Conservation (phyloP, 495 filamentous ascomycete genomes). For the Patellaria atrata region DNA sequence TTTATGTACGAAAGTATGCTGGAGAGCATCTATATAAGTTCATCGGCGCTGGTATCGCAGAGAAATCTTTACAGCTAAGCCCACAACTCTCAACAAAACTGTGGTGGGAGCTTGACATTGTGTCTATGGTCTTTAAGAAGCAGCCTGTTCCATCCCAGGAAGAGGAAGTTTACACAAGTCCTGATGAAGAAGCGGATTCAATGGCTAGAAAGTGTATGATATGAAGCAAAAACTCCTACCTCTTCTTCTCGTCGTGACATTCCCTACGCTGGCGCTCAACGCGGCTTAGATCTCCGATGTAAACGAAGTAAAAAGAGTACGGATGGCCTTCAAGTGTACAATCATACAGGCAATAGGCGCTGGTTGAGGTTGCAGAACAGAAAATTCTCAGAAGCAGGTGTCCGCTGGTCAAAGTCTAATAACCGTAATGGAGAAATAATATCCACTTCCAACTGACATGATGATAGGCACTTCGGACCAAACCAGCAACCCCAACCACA, state of each 20-base stretch:
- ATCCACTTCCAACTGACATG: constrained; percentile 9
- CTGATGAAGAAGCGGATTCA: constrained; percentile 77
- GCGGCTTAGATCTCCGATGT: too few species aligned
- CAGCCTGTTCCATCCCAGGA: too few species aligned
- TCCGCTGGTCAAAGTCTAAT: too few species aligned
- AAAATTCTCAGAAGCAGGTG: too few species aligned
- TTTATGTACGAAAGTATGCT: constrained; percentile 18
- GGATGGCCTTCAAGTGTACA: too few species aligned
- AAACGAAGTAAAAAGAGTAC: too few species aligned
- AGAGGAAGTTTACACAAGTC: too few species aligned
- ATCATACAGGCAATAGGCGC: too few species aligned
- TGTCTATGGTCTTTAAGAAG: constrained; percentile 46
- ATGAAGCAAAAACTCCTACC: too few species aligned
- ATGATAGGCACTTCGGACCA: constrained; percentile 57
- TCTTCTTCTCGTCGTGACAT: constrained; percentile 1
- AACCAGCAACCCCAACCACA: constrained; percentile 56
- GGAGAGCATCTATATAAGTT: constrained; percentile 26
- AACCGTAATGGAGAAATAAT: too few species aligned
- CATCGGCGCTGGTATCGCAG: constrained; percentile 38
- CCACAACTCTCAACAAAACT: constrained; percentile 56
- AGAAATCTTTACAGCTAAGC: constrained; percentile 34
- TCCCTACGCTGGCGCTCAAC: too few species aligned
- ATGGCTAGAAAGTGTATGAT: constrained; percentile 71
- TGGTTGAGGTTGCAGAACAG: too few species aligned
- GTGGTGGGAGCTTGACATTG: constrained; percentile 66